These are phyloP conservation scores for Calamus simplicifolius DNA, from an alignment of 176 grass and related monocot species.

Conservation along the genomic window DNA sequence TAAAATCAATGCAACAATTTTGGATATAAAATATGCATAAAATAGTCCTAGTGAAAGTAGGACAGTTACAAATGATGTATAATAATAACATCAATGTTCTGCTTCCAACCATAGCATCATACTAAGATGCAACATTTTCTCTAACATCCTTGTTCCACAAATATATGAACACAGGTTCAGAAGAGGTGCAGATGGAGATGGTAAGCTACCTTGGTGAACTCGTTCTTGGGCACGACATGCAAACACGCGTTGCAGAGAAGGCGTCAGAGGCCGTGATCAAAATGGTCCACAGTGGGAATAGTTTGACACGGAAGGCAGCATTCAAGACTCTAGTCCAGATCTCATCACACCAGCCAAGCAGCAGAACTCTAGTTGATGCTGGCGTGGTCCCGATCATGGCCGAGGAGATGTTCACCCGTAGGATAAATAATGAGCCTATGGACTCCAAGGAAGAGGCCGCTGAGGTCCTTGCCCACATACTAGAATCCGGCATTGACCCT, in stretches of 20 bases:
- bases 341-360: constrained; percentile 58
- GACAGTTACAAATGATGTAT: too few species aligned
- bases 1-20: too few species aligned
- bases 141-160: background rate
- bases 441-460: constrained; percentile 58
- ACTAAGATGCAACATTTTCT: background rate
- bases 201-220: constrained; percentile 78
- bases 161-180: constrained; percentile 35
- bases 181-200: constrained; percentile 90
- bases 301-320: constrained; percentile 43
- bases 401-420: constrained; percentile 56
- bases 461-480: constrained; percentile 57
- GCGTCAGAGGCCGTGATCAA: constrained; percentile 52
- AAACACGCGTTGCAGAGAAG: constrained; percentile 49
- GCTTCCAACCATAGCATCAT: background rate
- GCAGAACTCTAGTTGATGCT: constrained; percentile 39
- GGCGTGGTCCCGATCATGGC: constrained; percentile 53
- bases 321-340: constrained; percentile 75
- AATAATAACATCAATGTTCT: too few species aligned
- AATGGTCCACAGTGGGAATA: constrained; percentile 54
- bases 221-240: constrained; percentile 70
- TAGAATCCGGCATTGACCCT: constrained; percentile 47
- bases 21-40: too few species aligned
- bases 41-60: too few species aligned
- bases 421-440: constrained; percentile 44